These are phyloP conservation scores for Orbilia quercus DNA, from an alignment of 2,329 filamentous ascomycete species.

Conservation along the genomic window DNA sequence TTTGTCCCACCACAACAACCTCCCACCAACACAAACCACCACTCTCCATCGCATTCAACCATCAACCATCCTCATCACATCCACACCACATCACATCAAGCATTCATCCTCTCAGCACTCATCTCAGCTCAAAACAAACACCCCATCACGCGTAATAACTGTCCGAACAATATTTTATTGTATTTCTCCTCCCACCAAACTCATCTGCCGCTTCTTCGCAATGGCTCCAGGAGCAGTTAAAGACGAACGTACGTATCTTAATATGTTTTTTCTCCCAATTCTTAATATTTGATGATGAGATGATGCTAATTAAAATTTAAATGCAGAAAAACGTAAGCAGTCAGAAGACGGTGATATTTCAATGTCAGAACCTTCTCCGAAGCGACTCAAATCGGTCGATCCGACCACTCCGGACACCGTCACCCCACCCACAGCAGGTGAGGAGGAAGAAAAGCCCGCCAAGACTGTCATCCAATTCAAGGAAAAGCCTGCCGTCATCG, in stretches of 20 bases:
- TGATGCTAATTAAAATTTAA: conserved; percentile 1
- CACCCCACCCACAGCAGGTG: conserved; percentile 33
- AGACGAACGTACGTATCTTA: conserved; percentile 41
- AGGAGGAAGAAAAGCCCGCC: conserved; percentile 41
- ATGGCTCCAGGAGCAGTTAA: conserved; percentile 50
- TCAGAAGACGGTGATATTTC: conserved; percentile 52
- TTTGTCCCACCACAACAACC: neutral
- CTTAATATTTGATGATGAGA: neutral
- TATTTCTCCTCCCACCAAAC: neutral
- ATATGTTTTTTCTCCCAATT: neutral
- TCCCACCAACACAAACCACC: neutral
- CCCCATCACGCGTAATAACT: neutral
- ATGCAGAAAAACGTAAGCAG: conserved; percentile 41
- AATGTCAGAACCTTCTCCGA: conserved; percentile 54
- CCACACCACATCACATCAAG: neutral
- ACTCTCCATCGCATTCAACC: conserved; percentile 4
- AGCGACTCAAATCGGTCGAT: conserved; percentile 52
- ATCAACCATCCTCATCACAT: conserved; percentile 1
- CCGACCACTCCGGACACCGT: conserved; percentile 44
- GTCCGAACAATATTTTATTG: neutral
- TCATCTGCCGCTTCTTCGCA: neutral
- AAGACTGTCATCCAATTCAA: conserved; percentile 55
- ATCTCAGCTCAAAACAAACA: no score
- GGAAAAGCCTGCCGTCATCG: conserved; percentile 81
- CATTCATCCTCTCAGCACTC: conserved; percentile 11